Conservation (phyloP, 1,139 yeast genomes). For the Yamadazyma triangularis region DNA sequence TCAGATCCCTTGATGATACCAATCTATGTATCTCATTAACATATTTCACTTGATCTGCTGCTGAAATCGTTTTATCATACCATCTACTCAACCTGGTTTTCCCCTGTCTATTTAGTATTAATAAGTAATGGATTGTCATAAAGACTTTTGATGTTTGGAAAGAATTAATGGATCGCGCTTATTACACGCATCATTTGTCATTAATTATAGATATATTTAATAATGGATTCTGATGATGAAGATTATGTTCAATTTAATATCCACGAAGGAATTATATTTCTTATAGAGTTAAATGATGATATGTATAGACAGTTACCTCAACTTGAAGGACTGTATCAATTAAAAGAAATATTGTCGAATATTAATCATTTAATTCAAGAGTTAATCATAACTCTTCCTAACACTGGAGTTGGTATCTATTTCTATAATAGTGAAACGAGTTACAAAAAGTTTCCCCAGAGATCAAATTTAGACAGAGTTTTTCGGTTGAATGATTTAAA, state of each 20-base stretch:
- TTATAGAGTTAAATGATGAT: conserved; percentile 55
- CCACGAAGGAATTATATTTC: conserved; percentile 60
- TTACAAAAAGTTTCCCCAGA: conserved; percentile 23
- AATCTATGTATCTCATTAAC: conserved; percentile 75
- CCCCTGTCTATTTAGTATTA: conserved; percentile 91
- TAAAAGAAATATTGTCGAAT: conserved; percentile 51
- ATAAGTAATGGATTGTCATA: conserved; percentile 75
- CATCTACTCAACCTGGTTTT: conserved; percentile 82
- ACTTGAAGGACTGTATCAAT: conserved; percentile 33
- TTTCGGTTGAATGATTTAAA: conserved; percentile 35
- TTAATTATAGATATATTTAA: too few relatives aligned
- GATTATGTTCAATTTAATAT: conserved; percentile 41
- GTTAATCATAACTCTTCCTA: conserved; percentile 53
- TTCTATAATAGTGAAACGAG: conserved; percentile 45
- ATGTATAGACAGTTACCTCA: conserved; percentile 36
- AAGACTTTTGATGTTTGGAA: neutral
- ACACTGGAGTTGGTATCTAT: conserved; percentile 65
- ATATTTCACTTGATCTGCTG: conserved; percentile 49
- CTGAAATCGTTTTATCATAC: conserved; percentile 43
- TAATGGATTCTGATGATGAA: conserved; percentile 13
- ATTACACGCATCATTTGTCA: too few relatives aligned
- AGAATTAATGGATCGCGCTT: too few relatives aligned
- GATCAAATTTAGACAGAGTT: conserved; percentile 24
- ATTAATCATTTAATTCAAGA: conserved; percentile 53
- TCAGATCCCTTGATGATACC: conserved; percentile 79